A percentile compares a stretch with the other conserved stretches of the same genome.
phyloP scores from a whole-genome alignment of 768 basidiomycete species.

The Dioszegia aurantiaca region DNA sequence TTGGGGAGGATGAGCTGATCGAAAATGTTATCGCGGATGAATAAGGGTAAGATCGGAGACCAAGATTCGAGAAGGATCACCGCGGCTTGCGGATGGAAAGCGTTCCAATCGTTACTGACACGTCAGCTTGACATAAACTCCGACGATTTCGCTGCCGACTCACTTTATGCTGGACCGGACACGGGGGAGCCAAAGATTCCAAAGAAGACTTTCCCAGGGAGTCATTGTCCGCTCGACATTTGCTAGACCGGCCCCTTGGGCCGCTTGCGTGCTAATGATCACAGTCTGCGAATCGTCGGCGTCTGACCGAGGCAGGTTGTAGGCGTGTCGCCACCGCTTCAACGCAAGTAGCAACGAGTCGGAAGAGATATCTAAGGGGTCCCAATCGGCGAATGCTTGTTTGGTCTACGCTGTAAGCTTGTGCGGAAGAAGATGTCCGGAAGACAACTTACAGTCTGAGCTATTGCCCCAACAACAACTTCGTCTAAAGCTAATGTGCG shows the following conservation, averaged over 20 bases:
- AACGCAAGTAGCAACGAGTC: slow-evolving; percentile 51
- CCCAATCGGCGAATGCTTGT: slow-evolving; percentile 71
- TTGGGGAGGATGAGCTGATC: slow-evolving; percentile 96
- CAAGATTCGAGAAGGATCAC: slow-evolving; percentile 83
- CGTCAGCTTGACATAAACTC: neutral
- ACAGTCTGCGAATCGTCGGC: slow-evolving; percentile 16
- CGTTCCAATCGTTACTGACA: slow-evolving; percentile 79
- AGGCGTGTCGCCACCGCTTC: slow-evolving; percentile 51
- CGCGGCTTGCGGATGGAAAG: slow-evolving; percentile 68
- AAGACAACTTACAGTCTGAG: slow-evolving; percentile 67
- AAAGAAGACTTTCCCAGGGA: slow-evolving; percentile 87
- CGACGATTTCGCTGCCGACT: slow-evolving; percentile 25
- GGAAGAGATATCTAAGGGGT: slow-evolving; percentile 73
- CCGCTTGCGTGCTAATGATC: slow-evolving; percentile 9
- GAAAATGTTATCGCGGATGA: slow-evolving; percentile 89
- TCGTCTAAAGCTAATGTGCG: slow-evolving; percentile 79
- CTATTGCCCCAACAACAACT: slow-evolving; percentile 85
- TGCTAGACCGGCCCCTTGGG: neutral
- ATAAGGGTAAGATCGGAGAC: slow-evolving; percentile 80
- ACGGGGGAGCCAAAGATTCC: slow-evolving; percentile 93
- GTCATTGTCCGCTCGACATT: slow-evolving; percentile 69
- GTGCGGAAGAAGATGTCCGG: too few relatives aligned
- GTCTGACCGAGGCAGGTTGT: slow-evolving; percentile 46
- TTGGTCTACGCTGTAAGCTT: slow-evolving; percentile 58
- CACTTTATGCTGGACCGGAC: slow-evolving; percentile 86